A percentile compares a stretch with the other conserved stretches of the same genome.
phyloP scores from a whole-genome alignment of 306 rosid genomes.

The Castanea crenata region DNA sequence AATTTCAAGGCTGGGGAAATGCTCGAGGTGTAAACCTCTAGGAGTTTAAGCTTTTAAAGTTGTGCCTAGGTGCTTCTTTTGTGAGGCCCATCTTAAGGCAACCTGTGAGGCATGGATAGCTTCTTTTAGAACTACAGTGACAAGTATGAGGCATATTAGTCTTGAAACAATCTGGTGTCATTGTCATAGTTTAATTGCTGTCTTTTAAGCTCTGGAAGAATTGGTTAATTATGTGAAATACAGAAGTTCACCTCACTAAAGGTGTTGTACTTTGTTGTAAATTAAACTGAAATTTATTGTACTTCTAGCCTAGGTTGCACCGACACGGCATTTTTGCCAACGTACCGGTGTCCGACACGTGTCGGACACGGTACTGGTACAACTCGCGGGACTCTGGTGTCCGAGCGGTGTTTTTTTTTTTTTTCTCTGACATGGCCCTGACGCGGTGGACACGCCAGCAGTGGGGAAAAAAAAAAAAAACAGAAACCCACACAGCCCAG shows the following conservation, averaged over 20 bases:
- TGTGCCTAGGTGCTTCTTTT: background rate
- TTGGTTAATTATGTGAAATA: background rate
- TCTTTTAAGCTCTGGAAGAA: slow-evolving; percentile 1
- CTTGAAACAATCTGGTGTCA: background rate
- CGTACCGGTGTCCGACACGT: too few species aligned
- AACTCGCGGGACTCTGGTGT: too few species aligned
- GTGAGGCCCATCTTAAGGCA: background rate
- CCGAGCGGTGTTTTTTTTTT: too few species aligned
- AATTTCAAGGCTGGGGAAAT: background rate
- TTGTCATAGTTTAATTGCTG: background rate
- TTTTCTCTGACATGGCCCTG: too few species aligned
- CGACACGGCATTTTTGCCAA: too few species aligned
- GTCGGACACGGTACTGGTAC: too few species aligned
- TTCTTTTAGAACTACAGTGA: background rate
- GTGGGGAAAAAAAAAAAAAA: too few species aligned
- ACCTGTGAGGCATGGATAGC: background rate
- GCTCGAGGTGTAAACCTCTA: background rate
- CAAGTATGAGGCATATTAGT: background rate
- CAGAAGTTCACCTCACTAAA: background rate
- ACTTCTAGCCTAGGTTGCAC: background rate
- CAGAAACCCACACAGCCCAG: too few species aligned
- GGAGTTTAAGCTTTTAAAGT: background rate
- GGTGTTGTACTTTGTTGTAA: background rate
- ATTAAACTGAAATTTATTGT: background rate
- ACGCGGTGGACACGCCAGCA: too few species aligned